Percentiles rank a stretch among this genome's conserved stretches.
phyloP scores from a whole-genome alignment of 768 basidiomycete genomes.

The Cyclocybe aegerita region DNA sequence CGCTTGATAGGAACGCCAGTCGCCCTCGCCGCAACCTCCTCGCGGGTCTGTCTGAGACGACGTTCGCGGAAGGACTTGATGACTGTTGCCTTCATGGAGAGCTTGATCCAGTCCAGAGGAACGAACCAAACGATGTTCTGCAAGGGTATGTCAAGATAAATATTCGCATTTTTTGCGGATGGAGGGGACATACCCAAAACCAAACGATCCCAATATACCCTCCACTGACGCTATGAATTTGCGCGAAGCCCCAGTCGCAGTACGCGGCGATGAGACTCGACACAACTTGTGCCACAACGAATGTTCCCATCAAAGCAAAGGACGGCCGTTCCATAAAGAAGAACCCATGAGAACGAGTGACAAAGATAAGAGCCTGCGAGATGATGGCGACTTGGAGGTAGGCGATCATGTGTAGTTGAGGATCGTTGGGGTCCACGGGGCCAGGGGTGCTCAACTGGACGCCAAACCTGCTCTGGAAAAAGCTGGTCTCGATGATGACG shows the following conservation, averaged over 20 bases:
- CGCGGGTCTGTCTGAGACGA: conserved; percentile 43
- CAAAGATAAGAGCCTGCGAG: conserved; percentile 96
- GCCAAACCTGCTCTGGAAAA: conserved; percentile 88
- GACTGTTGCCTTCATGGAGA: conserved; percentile 91
- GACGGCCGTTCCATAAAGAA: conserved; percentile 98
- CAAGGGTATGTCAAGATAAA: conserved; percentile 12
- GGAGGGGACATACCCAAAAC: conserved; percentile 74
- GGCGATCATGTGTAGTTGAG: conserved; percentile 79
- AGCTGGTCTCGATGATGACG: conserved; percentile 84
- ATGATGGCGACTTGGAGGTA: conserved; percentile 98
- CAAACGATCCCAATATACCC: conserved; percentile 98
- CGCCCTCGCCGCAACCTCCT: conserved; percentile 25
- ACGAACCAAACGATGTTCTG: conserved; percentile 96
- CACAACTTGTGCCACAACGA: conserved; percentile 90
- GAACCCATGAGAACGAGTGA: conserved; percentile 91
- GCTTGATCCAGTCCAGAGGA: conserved; percentile 95
- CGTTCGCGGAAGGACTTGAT: conserved; percentile 82
- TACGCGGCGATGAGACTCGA: conserved; percentile 96
- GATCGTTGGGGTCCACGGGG: conserved; percentile 55
- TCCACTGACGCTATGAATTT: conserved; percentile 77
- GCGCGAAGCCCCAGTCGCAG: conserved; percentile 93
- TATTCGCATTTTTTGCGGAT: not conserved
- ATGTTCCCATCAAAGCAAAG: conserved; percentile 84
- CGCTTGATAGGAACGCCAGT: conserved; percentile 73
- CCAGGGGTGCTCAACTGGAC: conserved; percentile 46